phyloP scores from a whole-genome alignment of 2,329 filamentous ascomycete genomes.

The Botrytis fragariae region DNA sequence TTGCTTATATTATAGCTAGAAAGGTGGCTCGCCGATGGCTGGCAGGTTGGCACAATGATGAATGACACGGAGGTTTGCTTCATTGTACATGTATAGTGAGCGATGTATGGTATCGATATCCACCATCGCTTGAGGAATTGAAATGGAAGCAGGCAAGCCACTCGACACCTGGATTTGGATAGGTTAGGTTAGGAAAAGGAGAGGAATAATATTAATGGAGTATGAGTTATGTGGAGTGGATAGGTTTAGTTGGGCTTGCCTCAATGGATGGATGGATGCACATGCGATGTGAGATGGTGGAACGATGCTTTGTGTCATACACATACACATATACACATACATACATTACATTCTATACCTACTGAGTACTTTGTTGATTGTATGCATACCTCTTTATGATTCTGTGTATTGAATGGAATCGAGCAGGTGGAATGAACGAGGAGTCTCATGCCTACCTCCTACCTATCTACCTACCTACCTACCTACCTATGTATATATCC shows the following conservation, averaged over 20 bases:
- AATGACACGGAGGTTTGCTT: neutral
- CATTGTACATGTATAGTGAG: neutral
- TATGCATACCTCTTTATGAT: neutral
- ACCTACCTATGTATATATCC: no score
- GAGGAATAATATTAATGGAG: conserved; percentile 13
- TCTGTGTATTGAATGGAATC: neutral
- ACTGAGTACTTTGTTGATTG: neutral
- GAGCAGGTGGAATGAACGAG: neutral
- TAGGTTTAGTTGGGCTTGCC: neutral
- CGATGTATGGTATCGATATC: neutral
- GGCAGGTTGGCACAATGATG: conserved; percentile 2
- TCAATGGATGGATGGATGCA: neutral
- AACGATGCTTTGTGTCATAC: neutral
- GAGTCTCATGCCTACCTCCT: neutral
- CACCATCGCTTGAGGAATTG: neutral
- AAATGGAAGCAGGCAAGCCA: conserved; percentile 1
- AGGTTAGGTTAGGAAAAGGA: conserved; percentile 6
- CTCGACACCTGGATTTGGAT: neutral
- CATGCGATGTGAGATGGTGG: neutral
- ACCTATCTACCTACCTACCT: neutral
- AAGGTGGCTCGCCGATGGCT: neutral
- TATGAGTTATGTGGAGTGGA: neutral
- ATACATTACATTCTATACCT: neutral
- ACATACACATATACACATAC: neutral
- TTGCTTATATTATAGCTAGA: conserved; percentile 6